Evolutionary conservation across 2,329 filamentous ascomycete genomes (phyloP), one percentile per base, ranked within the genome.

Genomic region (Daldinia sp.): DNA sequence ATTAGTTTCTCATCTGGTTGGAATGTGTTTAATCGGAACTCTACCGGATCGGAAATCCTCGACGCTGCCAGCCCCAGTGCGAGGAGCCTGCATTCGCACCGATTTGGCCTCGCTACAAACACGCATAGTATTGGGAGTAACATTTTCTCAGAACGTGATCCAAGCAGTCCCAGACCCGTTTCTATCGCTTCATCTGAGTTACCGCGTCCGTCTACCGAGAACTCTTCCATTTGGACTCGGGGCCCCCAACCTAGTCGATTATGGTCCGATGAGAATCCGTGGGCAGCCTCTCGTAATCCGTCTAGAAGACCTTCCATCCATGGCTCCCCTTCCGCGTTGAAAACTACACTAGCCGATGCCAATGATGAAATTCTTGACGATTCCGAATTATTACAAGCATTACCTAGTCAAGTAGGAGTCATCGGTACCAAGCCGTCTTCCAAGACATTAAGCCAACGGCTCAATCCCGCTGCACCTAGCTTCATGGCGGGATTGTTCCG

Each of bases 401-500:
- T 85, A 12, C 85, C 87, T 5, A 87, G 86, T 60, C 85, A 89
- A 50, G 86, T 91, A 2, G 89, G 89, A 23, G 86, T 91, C 0
- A 98, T 98, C 72, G 95, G 95, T 26, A 97, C 93, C 53, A 89
- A 90, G 2, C 93, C 92, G 4, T 78, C 77, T 6, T 73, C 81
- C 42, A 83, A 78, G 83, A 84, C 53, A 83, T 84, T 75, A 82
- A 90, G 77, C 79, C 89, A 79, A 81, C 90, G 80, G 74, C 85
- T 98, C 30, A 98, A 99, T 75, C 96, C 96, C 6, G 88, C 93
- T 6, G 96, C 95, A 0, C 94, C 94, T 7, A 93, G 92, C 0
- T 98, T 98, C 78, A 95, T 92, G 80, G 90, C 87, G 9, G 87
- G 90, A 41, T 88, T 96, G 65, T 88, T 89, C 74, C 83, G 85